Base-by-base conservation (phyloP, 192 early-diverging fungal species). In the Linnemannia elongata region DNA sequence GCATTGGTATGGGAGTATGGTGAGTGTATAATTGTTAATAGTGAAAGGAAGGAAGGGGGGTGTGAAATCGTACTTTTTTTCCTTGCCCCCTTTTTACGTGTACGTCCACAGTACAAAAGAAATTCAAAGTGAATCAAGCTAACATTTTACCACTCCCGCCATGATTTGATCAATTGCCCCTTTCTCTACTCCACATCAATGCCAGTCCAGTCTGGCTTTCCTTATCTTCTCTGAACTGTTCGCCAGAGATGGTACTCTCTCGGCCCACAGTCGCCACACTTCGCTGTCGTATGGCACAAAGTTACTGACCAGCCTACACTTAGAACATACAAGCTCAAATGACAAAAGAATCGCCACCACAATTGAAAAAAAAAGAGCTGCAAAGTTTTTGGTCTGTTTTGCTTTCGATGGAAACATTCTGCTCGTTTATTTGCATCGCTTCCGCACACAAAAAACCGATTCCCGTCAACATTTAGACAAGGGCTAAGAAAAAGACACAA, bases 371-470 rank as follows among this genome's bases (percentile, higher is more conserved):
- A 45, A 45, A 30, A 60, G 57, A 60, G 57, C 15, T 15, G 30
- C 27, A 66, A 66, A 5, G 18, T 52, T 52, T 2, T 12, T 33
- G 30, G 0, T 15, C 30, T 66, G 27, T 33, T 33, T 72, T 33
- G 9, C 36, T 72, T 72, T 42, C 38, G 70, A 74, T 77, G 77
- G 60, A 79, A 79, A 69, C 78, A 44, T 52, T 85, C 72, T 85
- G 77, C 76, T 72, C 42, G 42, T 85, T 85, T 85, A 80, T 85
- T 83, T 47, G 83, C 83, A 80, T 85, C 78, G 83, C 78, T 85
- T 85, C 83, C 78, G 77, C 83, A 79, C 78, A 76, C 83, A 85
- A 75, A 39, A 33, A 39, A 47, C 47, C 63, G 49, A 63, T 72
- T 70, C 83, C 36, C 68, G 38, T 35, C 68, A 85, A 76, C 78